phyloP scores from a whole-genome alignment of 176 grass and related monocot genomes.

The Themeda triandra region DNA sequence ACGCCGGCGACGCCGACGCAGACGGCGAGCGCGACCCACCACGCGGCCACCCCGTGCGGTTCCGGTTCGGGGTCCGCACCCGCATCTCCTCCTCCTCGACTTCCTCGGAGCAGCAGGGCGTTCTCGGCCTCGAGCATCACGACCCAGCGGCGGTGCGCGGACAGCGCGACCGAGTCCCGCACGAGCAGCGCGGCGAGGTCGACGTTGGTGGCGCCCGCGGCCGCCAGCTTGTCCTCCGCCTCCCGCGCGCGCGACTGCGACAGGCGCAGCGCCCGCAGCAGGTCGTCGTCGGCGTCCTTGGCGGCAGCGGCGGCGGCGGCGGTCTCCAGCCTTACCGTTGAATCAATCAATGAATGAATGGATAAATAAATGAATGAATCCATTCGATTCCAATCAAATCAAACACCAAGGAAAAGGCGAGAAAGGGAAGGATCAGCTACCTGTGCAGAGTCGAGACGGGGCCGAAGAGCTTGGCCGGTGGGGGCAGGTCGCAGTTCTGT shows the following conservation, averaged over 20 bases:
- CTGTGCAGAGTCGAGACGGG: constrained; percentile 28
- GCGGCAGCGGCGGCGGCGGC: too few species aligned
- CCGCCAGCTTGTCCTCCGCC: constrained; percentile 59
- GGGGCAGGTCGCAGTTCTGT: constrained; percentile 93
- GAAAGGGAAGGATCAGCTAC: background rate
- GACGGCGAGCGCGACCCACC: constrained; percentile 74
- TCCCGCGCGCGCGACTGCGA: constrained; percentile 96
- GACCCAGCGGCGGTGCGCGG: constrained; percentile 80
- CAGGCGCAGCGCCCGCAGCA: constrained; percentile 72
- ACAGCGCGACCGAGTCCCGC: constrained; percentile 64
- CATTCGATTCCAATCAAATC: too few species aligned
- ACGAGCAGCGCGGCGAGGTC: constrained; percentile 59
- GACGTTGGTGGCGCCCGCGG: constrained; percentile 44
- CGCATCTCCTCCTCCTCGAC: background rate
- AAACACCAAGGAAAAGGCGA: too few species aligned
- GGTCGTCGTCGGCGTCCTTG: background rate
- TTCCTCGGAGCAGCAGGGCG: constrained; percentile 31
- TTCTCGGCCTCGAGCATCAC: constrained; percentile 88
- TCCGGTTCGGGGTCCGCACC: background rate
- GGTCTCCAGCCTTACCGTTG: too few species aligned
- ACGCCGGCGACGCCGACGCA: constrained; percentile 81
- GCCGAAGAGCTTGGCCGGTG: constrained; percentile 81
- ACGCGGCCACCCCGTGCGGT: constrained; percentile 35
- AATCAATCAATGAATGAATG: too few species aligned
- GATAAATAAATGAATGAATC: too few species aligned